phyloP scores from a whole-genome alignment of 176 grass and related monocot species.

The Tuctoria greenei region DNA sequence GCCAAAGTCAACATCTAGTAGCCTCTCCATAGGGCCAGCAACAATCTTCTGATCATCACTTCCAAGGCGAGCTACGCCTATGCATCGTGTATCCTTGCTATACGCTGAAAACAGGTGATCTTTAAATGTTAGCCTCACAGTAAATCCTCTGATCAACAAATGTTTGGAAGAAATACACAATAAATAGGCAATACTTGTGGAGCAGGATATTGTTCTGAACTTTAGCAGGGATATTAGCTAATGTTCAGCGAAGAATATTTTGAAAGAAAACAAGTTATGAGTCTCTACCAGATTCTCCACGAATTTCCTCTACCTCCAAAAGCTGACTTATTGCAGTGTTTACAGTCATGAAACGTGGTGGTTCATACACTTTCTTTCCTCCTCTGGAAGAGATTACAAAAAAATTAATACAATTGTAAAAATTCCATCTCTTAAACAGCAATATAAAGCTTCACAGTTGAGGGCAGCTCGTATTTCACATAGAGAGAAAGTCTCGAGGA shows the following conservation, averaged over 20 bases:
- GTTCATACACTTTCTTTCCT: conserved; percentile 77
- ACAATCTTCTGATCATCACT: conserved; percentile 78
- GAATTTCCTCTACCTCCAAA: conserved; percentile 58
- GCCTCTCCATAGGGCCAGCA: conserved; percentile 54
- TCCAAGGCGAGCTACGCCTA: conserved; percentile 73
- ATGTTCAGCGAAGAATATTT: background rate
- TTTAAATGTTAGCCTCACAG: background rate
- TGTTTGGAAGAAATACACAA: background rate
- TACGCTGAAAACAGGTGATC: conserved; percentile 30
- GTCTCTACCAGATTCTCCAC: conserved; percentile 47
- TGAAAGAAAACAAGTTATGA: background rate
- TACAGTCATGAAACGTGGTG: conserved; percentile 71
- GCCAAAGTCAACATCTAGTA: conserved; percentile 68
- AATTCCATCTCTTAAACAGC: background rate
- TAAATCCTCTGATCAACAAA: background rate
- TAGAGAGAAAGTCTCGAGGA: background rate
- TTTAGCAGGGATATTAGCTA: background rate
- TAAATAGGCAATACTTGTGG: background rate
- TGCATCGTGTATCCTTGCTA: conserved; percentile 48
- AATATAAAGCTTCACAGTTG: background rate
- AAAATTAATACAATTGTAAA: conserved; percentile 6
- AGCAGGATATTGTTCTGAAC: background rate
- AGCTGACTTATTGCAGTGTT: conserved; percentile 82
- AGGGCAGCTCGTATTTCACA: background rate
- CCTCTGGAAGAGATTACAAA: conserved; percentile 49